A percentile compares a stretch with the other conserved stretches of the same genome.
Evolutionary conservation across 257 asterid genomes (phyloP).

Genomic region (Coffea eugenioides): DNA sequence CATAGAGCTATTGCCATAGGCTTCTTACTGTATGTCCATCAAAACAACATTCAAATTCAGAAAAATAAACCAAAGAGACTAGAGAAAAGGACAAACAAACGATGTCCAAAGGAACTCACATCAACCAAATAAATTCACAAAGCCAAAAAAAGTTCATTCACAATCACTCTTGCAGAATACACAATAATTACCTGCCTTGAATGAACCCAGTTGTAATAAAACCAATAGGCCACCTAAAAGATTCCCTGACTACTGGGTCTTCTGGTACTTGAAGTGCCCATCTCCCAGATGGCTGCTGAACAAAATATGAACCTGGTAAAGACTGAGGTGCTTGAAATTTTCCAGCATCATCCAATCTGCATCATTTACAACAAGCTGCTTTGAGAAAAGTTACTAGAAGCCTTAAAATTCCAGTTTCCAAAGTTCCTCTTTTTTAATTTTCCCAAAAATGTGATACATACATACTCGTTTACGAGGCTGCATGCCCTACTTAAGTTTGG

Average conservation of each 20-base stretch:
- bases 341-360: constrained; percentile 50
- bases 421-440: not conserved
- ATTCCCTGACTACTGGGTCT: constrained; percentile 34
- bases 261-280: constrained; percentile 64
- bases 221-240: constrained; percentile 71
- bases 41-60: not conserved
- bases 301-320: constrained; percentile 46
- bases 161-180: not conserved
- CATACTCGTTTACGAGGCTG: not conserved
- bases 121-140: not conserved
- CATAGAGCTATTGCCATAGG: constrained; percentile 64
- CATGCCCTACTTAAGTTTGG: not conserved
- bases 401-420: not conserved
- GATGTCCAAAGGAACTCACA: not conserved
- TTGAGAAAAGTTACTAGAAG: not conserved
- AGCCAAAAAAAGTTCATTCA: not conserved
- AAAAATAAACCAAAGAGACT: not conserved
- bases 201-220: constrained; percentile 82
- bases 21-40: constrained; percentile 61
- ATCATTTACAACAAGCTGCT: constrained; percentile 16
- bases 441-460: not conserved
- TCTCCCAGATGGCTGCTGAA: constrained; percentile 50
- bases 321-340: constrained; percentile 61
- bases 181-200: constrained; percentile 70
- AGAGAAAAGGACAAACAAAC: not conserved